phyloP scores from a whole-genome alignment of 192 early-diverging fungal species.

The Hyaloraphidium curvatum region DNA sequence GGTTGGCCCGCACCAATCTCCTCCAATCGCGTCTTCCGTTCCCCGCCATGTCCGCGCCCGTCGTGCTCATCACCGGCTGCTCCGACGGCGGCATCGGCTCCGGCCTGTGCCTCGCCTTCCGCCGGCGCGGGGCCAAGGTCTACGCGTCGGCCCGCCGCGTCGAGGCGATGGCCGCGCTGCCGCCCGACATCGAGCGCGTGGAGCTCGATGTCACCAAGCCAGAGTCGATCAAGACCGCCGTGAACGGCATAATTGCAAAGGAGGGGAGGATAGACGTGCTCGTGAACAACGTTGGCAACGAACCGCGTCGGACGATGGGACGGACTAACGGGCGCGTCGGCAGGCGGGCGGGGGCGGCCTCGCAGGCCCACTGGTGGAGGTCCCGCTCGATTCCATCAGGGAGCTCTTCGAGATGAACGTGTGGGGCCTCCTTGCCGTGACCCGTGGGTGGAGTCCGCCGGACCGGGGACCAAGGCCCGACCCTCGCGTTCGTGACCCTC shows the following conservation, averaged over 20 bases:
- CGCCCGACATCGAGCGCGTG: background rate
- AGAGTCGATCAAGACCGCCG: background rate
- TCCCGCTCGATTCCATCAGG: background rate
- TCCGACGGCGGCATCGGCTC: background rate
- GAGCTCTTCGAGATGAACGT: background rate
- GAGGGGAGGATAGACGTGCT: background rate
- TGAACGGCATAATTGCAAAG: background rate
- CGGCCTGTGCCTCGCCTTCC: background rate
- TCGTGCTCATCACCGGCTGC: no score
- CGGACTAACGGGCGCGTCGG: no score
- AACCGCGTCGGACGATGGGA: no score
- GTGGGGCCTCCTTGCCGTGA: background rate
- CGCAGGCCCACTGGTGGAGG: background rate
- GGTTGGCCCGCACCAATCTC: no score
- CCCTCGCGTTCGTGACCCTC: no score
- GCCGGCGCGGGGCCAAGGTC: background rate
- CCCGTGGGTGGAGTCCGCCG: background rate
- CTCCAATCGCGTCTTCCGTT: no score
- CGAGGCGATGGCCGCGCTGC: background rate
- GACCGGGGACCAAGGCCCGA: no score
- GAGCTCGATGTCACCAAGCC: background rate
- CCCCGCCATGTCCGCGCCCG: no score
- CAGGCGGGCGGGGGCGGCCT: background rate
- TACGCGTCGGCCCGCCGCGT: background rate
- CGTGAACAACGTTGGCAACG: no score